Conservation (phyloP, 495 filamentous ascomycete species). For the Penicillium paradoxum region DNA sequence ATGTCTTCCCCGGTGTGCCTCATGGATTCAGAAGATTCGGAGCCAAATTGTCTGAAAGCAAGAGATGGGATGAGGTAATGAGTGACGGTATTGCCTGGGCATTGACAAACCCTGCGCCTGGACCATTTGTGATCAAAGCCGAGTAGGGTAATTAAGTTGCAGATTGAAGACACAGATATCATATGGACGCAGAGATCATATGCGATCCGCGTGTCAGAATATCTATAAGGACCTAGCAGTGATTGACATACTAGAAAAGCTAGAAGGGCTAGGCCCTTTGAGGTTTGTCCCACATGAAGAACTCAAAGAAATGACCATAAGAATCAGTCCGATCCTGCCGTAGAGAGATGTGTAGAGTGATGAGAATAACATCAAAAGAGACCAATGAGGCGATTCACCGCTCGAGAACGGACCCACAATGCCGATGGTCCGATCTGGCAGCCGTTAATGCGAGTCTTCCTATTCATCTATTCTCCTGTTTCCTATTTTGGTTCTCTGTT, state of each 20-base stretch:
- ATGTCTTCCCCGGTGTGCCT: conserved; percentile 42
- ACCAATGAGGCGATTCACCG: conserved; percentile 5
- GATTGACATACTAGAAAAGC: background rate
- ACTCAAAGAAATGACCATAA: too few relatives aligned
- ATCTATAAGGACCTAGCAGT: background rate
- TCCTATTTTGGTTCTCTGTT: background rate
- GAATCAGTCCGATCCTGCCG: too few relatives aligned
- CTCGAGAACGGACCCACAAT: conserved; percentile 7
- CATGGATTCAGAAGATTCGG: conserved; percentile 43
- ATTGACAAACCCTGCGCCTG: conserved; percentile 25
- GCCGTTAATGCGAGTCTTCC: conserved; percentile 3
- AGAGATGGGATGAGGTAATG: conserved; percentile 42
- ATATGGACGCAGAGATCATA: too few relatives aligned
- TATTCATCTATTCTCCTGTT: background rate
- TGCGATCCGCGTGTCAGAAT: background rate
- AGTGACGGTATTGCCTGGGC: conserved; percentile 39
- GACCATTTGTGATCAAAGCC: conserved; percentile 32
- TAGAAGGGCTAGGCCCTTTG: background rate
- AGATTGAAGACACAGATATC: background rate
- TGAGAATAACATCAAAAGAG: background rate
- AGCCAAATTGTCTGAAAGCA: conserved; percentile 26
- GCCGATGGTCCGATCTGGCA: conserved; percentile 8
- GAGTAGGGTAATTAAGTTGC: conserved; percentile 9
- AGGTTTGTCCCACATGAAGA: too few relatives aligned
- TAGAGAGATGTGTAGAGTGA: too few relatives aligned